Conservation (phyloP, 2,329 filamentous ascomycete species). For the Canariomyces notabilis region DNA sequence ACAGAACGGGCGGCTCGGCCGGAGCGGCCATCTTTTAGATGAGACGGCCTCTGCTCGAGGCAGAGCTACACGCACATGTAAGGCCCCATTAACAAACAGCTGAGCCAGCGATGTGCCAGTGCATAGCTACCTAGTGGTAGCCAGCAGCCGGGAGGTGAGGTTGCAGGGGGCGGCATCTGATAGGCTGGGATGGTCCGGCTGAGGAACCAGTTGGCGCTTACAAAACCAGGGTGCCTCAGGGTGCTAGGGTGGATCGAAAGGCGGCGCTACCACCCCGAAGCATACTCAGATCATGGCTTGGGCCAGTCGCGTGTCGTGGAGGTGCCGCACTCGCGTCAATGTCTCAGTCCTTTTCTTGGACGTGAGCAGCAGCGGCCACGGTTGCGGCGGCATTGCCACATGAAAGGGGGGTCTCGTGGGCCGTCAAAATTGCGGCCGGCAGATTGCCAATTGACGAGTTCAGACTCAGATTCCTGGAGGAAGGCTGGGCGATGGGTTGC, state of each 20-base stretch:
- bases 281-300: constrained; percentile 30
- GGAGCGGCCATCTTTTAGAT: constrained; percentile 21
- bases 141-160: constrained; percentile 23
- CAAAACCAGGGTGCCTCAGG: constrained; percentile 38
- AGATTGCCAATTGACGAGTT: constrained; percentile 8
- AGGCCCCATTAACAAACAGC: constrained; percentile 9
- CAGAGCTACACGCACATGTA: constrained; percentile 2
- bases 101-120: constrained; percentile 18
- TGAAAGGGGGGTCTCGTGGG: constrained; percentile 39
- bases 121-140: constrained; percentile 19
- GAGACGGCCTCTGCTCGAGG: constrained; percentile 10
- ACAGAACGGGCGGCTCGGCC: constrained; percentile 5
- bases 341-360: constrained; percentile 44
- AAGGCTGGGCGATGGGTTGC: constrained; percentile 1
- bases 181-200: constrained; percentile 37
- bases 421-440: constrained; percentile 34
- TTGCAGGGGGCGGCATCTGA: constrained; percentile 33
- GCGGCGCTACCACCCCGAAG: constrained; percentile 38
- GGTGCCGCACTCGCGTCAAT: constrained; percentile 40
- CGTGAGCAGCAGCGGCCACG: constrained; percentile 20
- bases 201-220: constrained; percentile 46
- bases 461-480: neutral
- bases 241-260: constrained; percentile 36
- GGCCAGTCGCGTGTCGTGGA: constrained; percentile 40
- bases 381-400: constrained; percentile 37